phyloP scores from a whole-genome alignment of 176 grass and related monocot genomes.

The barley (Hordeum vulgare) region MorexV3_pseudomolecules_assembly NC_058521.1:482687364-482687863 shows the following conservation, averaged over 20 bases:
- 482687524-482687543: background rate
- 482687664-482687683: constrained; percentile 66
- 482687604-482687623: constrained; percentile 86
- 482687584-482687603: constrained; percentile 81
- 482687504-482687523: background rate
- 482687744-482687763: background rate
- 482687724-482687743: constrained; percentile 16
- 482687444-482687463: background rate
- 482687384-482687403: background rate
- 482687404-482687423: background rate
- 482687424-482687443: background rate
- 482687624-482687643: constrained; percentile 91
- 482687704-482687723: constrained; percentile 78
- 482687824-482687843: constrained; percentile 90
- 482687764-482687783: background rate
- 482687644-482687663: constrained; percentile 65
- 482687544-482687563: background rate
- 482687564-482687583: constrained; percentile 76
- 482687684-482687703: constrained; percentile 56
- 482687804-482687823: constrained; percentile 80
- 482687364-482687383: background rate
- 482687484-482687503: background rate
- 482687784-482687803: background rate
- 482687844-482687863: constrained; percentile 86
- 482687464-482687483: background rate